Conservation (phyloP, 257 asterid genomes). For the Ocimum tenuiflorum region DNA sequence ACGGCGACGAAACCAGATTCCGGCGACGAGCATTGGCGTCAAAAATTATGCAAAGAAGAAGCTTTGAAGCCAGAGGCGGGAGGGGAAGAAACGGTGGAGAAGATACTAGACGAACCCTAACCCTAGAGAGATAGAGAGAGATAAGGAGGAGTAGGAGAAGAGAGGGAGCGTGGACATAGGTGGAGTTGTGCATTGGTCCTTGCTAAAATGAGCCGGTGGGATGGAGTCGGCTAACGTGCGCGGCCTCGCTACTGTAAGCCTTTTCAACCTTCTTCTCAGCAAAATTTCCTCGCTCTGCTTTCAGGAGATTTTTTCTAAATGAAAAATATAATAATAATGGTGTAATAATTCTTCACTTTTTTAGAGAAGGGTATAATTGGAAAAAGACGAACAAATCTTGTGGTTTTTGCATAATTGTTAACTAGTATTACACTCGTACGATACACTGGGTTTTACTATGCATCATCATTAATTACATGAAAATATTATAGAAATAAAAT, state of each 20-base stretch:
- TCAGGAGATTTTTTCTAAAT: background rate
- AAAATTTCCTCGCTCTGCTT: background rate
- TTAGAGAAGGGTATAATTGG: background rate
- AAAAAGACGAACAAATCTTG: background rate
- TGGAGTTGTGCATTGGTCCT: constrained; percentile 47
- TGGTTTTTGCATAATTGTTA: no score
- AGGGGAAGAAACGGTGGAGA: constrained; percentile 14
- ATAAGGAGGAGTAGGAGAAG: constrained; percentile 41
- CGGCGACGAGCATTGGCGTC: constrained; percentile 57
- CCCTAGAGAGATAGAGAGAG: constrained; percentile 43
- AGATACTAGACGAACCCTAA: constrained; percentile 38
- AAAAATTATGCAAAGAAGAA: constrained; percentile 9
- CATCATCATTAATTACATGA: no score
- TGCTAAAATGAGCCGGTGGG: constrained; percentile 49
- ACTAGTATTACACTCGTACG: no score
- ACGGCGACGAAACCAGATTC: constrained; percentile 23
- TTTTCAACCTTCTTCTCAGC: constrained; percentile 13
- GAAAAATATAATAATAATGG: background rate
- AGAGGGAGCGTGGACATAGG: constrained; percentile 41
- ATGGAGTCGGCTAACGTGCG: constrained; percentile 46
- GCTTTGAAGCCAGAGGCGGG: constrained; percentile 5
- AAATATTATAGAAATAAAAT: no score
- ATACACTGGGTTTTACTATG: no score
- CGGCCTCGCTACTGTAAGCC: constrained; percentile 31
- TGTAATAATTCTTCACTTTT: background rate